Base-by-base conservation (phyloP, 371 early-diverging fungal species). In the Apophysomyces elegans region DNA sequence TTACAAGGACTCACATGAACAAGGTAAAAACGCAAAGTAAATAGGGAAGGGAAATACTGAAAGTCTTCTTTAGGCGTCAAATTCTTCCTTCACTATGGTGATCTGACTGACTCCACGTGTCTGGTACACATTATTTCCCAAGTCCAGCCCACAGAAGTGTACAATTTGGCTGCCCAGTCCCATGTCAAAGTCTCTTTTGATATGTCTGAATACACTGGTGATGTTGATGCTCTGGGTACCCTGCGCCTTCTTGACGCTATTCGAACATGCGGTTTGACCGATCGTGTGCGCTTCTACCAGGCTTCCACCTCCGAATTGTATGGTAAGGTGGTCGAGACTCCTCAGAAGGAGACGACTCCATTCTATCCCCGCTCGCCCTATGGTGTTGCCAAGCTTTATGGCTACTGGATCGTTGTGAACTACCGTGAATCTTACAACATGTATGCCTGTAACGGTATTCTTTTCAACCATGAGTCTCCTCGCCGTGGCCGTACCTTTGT, bases 131-230 rank as follows among this genome's bases (percentile, higher is more conserved):
- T 95, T 65, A 83, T 93, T 54, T 79, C 88, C 37, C 84, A 90
- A 66, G 86, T 93, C 41, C 88, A 90, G 58, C 92, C 94, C 32
- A 90, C 89, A 38, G 94, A 92, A 73, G 80, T 92, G 46, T 92
- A 93, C 76, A 92, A 92, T 77, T 83, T 92, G 75, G 90, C 86
- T 58, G 90, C 90, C 39, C 90, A 90, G 69, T 90, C 90, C 39
- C 93, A 93, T 71, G 94, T 94, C 76, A 93, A 92, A 78, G 93
- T 94, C 26, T 93, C 93, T 7, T 94, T 94, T 73, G 93, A 93
- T 64, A 91, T 93, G 92, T 88, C 95, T 39, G 93, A 93, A 75
- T 94, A 94, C 80, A 94, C 92, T 44, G 91, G 91, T 78, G 90
- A 93, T 74, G 95, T 94, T 13, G 93, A 93, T 83, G 95, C 85